phyloP scores from a whole-genome alignment of 2,329 filamentous ascomycete species.

The Sporothrix variecibatus region DNA sequence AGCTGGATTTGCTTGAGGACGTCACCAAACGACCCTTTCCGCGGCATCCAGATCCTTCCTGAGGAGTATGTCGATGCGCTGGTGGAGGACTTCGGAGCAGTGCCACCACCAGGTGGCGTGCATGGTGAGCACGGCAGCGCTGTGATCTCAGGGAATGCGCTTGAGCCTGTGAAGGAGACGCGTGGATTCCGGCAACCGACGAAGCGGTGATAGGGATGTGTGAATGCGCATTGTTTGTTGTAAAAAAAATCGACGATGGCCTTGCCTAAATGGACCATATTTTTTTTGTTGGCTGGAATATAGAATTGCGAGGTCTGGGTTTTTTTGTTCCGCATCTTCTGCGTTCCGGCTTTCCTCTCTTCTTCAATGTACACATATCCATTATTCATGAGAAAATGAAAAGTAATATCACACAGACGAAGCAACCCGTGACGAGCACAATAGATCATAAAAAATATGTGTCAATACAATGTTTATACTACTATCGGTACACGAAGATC shows the following conservation, averaged over 20 bases:
- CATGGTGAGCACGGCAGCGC: slow-evolving; percentile 18
- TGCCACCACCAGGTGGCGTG: slow-evolving; percentile 20
- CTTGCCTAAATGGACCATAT: background rate
- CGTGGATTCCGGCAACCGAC: slow-evolving; percentile 56
- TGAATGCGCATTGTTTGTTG: background rate
- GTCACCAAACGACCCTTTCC: slow-evolving; percentile 39
- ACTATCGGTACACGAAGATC: slow-evolving; percentile 10
- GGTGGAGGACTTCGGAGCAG: slow-evolving; percentile 38
- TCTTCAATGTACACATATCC: slow-evolving; percentile 21
- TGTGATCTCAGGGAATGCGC: slow-evolving; percentile 5
- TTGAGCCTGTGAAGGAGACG: slow-evolving; percentile 34
- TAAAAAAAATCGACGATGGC: background rate
- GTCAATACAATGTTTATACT: slow-evolving; percentile 5
- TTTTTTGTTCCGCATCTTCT: background rate
- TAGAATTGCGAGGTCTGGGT: background rate
- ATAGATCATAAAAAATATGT: background rate
- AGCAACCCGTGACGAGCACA: background rate
- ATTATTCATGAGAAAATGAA: slow-evolving; percentile 8
- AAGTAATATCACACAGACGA: background rate
- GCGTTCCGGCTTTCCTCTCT: slow-evolving; percentile 8
- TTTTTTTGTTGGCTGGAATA: background rate
- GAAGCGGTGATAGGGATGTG: slow-evolving; percentile 31
- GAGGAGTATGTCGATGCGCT: slow-evolving; percentile 36
- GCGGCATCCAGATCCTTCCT: slow-evolving; percentile 31
- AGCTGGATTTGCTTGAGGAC: slow-evolving; percentile 72